phyloP scores from a whole-genome alignment of 371 early-diverging fungal species.

The Umbelopsis sp. region DNA sequence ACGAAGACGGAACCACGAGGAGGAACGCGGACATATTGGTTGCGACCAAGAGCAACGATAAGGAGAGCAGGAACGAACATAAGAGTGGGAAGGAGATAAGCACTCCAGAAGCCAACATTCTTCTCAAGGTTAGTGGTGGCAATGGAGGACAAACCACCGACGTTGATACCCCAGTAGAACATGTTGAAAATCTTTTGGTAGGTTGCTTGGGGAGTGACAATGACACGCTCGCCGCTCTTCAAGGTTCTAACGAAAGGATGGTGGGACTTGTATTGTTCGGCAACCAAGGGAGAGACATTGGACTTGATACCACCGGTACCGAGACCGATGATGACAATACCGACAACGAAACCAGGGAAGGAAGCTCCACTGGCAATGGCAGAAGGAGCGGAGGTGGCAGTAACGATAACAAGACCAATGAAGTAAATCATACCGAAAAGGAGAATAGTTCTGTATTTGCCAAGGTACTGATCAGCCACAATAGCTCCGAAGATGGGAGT shows the following conservation, averaged over 20 bases:
- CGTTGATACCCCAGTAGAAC: constrained; percentile 28
- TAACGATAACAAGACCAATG: constrained; percentile 56
- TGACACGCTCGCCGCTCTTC: constrained; percentile 22
- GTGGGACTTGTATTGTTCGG: constrained; percentile 23
- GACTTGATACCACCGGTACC: constrained; percentile 29
- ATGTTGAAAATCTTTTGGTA: constrained; percentile 35
- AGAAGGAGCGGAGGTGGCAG: constrained; percentile 51
- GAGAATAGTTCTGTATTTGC: constrained; percentile 73
- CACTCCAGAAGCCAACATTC: constrained; percentile 49
- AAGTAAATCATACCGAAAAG: constrained; percentile 60
- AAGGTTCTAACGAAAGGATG: constrained; percentile 32
- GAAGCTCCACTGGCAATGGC: constrained; percentile 45
- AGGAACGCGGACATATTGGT: constrained; percentile 44
- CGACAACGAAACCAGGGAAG: constrained; percentile 56
- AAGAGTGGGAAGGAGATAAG: constrained; percentile 57
- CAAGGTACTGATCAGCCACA: constrained; percentile 70
- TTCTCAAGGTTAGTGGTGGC: constrained; percentile 21
- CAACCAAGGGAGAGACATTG: constrained; percentile 28
- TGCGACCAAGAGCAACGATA: constrained; percentile 49
- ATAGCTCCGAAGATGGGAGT: constrained; percentile 72
- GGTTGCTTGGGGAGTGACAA: constrained; percentile 23
- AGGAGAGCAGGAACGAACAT: constrained; percentile 56
- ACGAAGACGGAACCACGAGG: constrained; percentile 42
- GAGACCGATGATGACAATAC: constrained; percentile 59
- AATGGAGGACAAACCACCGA: constrained; percentile 14